Evolutionary conservation across 2,329 filamentous ascomycete genomes (phyloP).

Genomic region (Aspergillus hiratsukae): DNA sequence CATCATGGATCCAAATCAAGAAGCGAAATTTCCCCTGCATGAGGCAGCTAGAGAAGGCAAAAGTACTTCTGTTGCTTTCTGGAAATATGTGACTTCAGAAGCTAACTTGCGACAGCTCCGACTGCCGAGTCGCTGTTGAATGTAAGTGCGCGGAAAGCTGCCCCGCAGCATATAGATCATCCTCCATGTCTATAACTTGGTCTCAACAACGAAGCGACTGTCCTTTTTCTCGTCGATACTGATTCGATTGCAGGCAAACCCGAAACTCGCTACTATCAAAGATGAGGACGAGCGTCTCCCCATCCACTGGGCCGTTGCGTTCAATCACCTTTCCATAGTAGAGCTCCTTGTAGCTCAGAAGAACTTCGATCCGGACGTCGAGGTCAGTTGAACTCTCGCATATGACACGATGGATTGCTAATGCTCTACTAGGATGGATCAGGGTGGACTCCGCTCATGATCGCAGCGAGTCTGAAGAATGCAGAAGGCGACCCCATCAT

Average conservation of each 20-base stretch:
- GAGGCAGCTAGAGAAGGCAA: slow-evolving; percentile 80
- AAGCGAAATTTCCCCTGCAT: slow-evolving; percentile 75
- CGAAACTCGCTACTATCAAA: slow-evolving; percentile 65
- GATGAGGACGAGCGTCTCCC: slow-evolving; percentile 88
- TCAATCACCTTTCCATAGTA: slow-evolving; percentile 72
- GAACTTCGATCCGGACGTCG: slow-evolving; percentile 77
- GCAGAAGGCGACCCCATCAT: slow-evolving; percentile 43
- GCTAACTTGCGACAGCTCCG: slow-evolving; percentile 48
- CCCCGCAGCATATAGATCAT: slow-evolving; percentile 19
- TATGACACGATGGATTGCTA: not conserved
- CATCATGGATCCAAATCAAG: slow-evolving; percentile 40
- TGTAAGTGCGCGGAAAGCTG: slow-evolving; percentile 42
- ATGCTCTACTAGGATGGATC: slow-evolving; percentile 37
- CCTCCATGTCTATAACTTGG: not conserved
- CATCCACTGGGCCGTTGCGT: slow-evolving; percentile 89
- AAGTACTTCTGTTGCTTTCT: slow-evolving; percentile 50
- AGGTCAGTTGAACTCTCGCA: slow-evolving; percentile 45
- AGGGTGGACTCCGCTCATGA: slow-evolving; percentile 50
- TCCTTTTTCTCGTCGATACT: not conserved
- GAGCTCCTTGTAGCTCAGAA: slow-evolving; percentile 65
- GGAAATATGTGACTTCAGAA: slow-evolving; percentile 2
- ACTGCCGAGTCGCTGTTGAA: slow-evolving; percentile 71
- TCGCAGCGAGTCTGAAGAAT: slow-evolving; percentile 45
- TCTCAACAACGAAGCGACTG: not conserved
- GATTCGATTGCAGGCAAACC: slow-evolving; percentile 58